Evolutionary conservation across 106 monocot species (phyloP).

Genomic region (Vanilla planifolia): DNA sequence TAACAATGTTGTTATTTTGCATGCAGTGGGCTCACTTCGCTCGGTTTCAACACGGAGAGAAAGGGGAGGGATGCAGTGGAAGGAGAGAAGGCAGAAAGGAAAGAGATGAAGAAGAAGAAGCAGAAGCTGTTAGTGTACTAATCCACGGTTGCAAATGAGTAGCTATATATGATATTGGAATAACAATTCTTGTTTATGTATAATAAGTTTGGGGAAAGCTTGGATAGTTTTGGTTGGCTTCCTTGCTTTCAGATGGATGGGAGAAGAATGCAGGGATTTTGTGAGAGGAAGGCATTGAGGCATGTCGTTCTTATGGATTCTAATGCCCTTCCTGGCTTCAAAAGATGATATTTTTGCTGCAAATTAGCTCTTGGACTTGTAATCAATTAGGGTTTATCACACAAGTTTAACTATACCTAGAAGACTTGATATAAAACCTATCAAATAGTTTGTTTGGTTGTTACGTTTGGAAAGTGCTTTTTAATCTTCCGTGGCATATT

Average conservation of each 20-base stretch:
- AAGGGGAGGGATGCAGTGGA: conserved; percentile 31
- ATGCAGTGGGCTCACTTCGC: conserved; percentile 59
- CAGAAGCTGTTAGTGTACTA: neutral
- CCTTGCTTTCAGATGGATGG: neutral
- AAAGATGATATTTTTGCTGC: no score
- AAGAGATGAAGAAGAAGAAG: conserved; percentile 12
- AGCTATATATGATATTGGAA: neutral
- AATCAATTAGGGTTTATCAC: no score
- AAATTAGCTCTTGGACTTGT: no score
- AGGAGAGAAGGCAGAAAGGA: conserved; percentile 15
- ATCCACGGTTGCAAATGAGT: neutral
- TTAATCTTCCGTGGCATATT: no score
- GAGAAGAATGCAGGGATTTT: conserved; percentile 4
- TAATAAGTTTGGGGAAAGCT: neutral
- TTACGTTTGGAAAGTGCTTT: no score
- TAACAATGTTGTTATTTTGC: neutral
- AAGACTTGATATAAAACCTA: no score
- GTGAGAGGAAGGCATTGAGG: conserved; percentile 12
- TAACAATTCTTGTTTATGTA: neutral
- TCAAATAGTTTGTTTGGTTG: no score
- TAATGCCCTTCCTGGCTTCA: neutral
- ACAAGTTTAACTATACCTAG: no score
- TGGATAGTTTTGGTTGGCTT: neutral
- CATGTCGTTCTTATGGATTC: conserved; percentile 6
- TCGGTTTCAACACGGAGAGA: conserved; percentile 30